phyloP scores from a whole-genome alignment of 495 filamentous ascomycete species.

The Hypomontagnella monticulosa region DNA sequence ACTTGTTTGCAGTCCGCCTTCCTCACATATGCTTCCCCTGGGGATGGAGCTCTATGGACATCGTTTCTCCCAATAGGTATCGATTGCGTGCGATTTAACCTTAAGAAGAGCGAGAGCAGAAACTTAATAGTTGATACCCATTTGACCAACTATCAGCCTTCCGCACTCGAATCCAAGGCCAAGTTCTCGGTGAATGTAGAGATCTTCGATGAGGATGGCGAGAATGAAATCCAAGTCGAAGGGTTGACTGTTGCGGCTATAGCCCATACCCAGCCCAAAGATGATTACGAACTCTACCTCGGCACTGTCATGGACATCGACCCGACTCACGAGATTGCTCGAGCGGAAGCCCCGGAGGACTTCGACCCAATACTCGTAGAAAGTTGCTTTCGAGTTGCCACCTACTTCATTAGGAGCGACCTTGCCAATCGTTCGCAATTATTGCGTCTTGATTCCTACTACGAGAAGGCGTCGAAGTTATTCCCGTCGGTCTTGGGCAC shows the following conservation, averaged over 20 bases:
- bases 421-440: not conserved
- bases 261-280: conserved; percentile 48
- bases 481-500: conserved; percentile 22
- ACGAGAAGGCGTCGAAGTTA: conserved; percentile 5
- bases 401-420: conserved; percentile 38
- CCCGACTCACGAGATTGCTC: conserved; percentile 52
- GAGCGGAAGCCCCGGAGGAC: not conserved
- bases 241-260: conserved; percentile 52
- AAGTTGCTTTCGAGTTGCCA: conserved; percentile 51
- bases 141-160: conserved; percentile 38
- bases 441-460: not conserved
- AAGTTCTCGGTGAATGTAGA: conserved; percentile 50
- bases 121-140: conserved; percentile 50
- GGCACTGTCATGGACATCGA: conserved; percentile 53
- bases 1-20: conserved; percentile 58
- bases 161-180: conserved; percentile 39
- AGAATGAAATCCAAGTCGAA: conserved; percentile 54
- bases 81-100: conserved; percentile 51
- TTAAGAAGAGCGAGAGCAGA: conserved; percentile 39
- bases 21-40: conserved; percentile 55
- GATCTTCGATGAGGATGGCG: conserved; percentile 48
- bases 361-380: conserved; percentile 44
- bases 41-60: conserved; percentile 58
- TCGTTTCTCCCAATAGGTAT: conserved; percentile 55
- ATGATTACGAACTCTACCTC: conserved; percentile 57